These are phyloP conservation scores for Vitis cinerea DNA, from an alignment of 164 flowering plant genomes.

Conservation along the genomic window DNA sequence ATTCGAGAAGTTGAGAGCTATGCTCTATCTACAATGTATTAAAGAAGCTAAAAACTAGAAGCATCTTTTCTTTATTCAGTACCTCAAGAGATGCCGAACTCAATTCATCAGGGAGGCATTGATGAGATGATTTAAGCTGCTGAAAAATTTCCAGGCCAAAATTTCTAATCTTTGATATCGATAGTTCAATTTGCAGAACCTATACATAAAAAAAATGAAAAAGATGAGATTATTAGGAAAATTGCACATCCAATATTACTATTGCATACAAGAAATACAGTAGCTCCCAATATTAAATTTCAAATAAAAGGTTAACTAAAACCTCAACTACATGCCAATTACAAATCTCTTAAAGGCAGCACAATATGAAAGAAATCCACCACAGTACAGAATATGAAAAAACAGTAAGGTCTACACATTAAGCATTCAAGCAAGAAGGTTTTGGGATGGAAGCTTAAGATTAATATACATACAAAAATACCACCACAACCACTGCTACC, in stretches of 20 bases:
- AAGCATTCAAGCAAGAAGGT: too few species aligned
- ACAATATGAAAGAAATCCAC: too few species aligned
- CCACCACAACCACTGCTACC: too few species aligned
- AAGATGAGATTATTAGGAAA: background rate
- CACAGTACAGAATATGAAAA: too few species aligned
- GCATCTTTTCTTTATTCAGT: conserved; percentile 2
- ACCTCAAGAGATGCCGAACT: conserved; percentile 72
- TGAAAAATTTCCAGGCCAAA: conserved; percentile 46
- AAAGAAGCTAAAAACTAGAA: background rate
- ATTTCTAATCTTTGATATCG: conserved; percentile 45
- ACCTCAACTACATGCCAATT: too few species aligned
- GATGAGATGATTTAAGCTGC: conserved; percentile 43
- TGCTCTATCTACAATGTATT: background rate
- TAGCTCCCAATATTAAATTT: too few species aligned
- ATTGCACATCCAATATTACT: background rate
- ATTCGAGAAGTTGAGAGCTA: background rate
- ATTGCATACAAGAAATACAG: too few species aligned
- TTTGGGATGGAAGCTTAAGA: too few species aligned
- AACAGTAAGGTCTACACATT: too few species aligned
- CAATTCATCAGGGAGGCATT: conserved; percentile 46
- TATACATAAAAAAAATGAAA: conserved; percentile 20
- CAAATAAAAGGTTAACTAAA: too few species aligned
- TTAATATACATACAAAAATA: too few species aligned
- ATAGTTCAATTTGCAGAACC: conserved; percentile 73
- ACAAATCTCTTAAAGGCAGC: too few species aligned